Evolutionary conservation across 164 flowering plant genomes (phyloP).

Genomic region (Stephania japonica): DNA sequence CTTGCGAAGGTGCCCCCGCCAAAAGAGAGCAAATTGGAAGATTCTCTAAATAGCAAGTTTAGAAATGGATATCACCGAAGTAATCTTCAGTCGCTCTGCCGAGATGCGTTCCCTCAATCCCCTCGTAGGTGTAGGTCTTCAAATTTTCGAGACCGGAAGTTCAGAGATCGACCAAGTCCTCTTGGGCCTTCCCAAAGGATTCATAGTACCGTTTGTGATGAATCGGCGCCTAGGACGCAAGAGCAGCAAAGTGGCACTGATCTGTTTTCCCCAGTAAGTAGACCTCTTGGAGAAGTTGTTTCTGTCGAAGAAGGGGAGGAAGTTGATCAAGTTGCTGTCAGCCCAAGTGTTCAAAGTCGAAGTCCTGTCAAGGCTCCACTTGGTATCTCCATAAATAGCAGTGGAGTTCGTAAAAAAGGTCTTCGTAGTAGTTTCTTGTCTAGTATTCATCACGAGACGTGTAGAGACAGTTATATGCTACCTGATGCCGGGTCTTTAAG

Average conservation of each 20-base stretch:
- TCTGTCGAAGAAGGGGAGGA: constrained; percentile 95
- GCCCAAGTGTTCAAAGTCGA: constrained; percentile 69
- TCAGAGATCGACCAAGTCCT: constrained; percentile 52
- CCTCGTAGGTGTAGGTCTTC: constrained; percentile 58
- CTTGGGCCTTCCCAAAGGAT: constrained; percentile 50
- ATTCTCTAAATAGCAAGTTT: constrained; percentile 23
- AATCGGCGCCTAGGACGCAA: constrained; percentile 30
- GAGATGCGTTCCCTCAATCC: constrained; percentile 48
- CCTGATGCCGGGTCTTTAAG: constrained; percentile 61
- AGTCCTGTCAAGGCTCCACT: constrained; percentile 80
- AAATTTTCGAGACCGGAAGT: constrained; percentile 38
- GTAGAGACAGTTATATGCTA: constrained; percentile 43
- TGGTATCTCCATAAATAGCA: constrained; percentile 48
- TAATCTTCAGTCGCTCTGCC: constrained; percentile 37
- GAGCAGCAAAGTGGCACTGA: constrained; percentile 62
- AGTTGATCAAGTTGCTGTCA: constrained; percentile 65
- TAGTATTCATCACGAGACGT: constrained; percentile 30
- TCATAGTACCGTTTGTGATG: constrained; percentile 30
- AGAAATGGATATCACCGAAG: constrained; percentile 35
- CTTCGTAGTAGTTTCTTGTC: constrained; percentile 19
- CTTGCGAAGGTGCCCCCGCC: constrained; percentile 48
- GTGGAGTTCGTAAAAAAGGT: constrained; percentile 34
- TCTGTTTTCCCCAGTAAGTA: constrained; percentile 59
- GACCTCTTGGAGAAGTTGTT: constrained; percentile 54
- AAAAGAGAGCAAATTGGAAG: constrained; percentile 26